Conservation (phyloP, 306 rosid species). For the Acacia crassicarpa region DNA sequence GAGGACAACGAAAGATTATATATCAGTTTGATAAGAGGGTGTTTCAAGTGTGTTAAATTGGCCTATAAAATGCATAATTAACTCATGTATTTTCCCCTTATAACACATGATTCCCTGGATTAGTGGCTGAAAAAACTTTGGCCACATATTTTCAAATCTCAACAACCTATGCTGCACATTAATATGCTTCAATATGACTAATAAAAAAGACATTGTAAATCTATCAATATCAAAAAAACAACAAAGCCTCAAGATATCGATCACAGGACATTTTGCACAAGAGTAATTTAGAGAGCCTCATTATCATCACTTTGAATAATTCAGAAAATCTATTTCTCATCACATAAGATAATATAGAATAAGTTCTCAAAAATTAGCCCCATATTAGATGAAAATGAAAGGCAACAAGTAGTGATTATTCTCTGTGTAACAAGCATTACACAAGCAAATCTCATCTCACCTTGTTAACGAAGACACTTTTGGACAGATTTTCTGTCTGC, state of each 20-base stretch:
- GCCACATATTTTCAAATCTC: background rate
- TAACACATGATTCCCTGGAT: background rate
- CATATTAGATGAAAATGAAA: background rate
- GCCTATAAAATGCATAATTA: too few relatives aligned
- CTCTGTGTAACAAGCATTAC: background rate
- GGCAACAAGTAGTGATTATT: background rate
- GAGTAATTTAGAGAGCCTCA: background rate
- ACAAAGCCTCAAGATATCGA: background rate
- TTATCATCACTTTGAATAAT: background rate
- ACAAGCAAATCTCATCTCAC: conserved; percentile 28
- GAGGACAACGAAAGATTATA: background rate
- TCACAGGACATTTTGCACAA: background rate
- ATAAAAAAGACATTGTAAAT: background rate
- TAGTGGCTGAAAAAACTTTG: background rate
- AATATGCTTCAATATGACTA: background rate
- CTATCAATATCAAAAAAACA: background rate
- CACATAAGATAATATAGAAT: background rate
- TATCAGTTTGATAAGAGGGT: background rate
- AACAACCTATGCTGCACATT: background rate
- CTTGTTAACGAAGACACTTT: conserved; percentile 38
- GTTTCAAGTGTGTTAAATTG: background rate
- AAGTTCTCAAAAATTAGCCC: too few relatives aligned
- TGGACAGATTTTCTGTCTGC: conserved; percentile 30
- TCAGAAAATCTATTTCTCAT: background rate
- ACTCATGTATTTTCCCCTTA: background rate